Percentiles rank a stretch among this genome's conserved stretches.
Conservation (phyloP, 2,329 filamentous ascomycete species). For the Aspergillus quadrilineatus region DNA sequence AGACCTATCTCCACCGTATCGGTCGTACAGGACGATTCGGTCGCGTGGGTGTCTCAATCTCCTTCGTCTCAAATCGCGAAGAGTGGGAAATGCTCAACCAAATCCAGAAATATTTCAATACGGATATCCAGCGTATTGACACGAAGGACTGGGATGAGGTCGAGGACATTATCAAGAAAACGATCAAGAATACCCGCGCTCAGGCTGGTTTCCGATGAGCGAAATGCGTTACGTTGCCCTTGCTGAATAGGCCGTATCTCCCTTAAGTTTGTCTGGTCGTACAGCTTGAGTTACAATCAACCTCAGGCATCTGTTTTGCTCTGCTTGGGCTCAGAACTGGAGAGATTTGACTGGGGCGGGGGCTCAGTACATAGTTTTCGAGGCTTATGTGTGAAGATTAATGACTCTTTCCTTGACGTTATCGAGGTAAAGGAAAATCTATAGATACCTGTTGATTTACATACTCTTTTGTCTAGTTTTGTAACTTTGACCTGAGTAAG, state of each 20-base stretch:
- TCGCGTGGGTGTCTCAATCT: constrained; percentile 92
- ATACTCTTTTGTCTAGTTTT: neutral
- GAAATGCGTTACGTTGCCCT: neutral
- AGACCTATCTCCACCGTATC: constrained; percentile 97
- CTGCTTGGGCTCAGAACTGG: neutral
- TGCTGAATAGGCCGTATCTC: neutral
- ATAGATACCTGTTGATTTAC: constrained; percentile 34
- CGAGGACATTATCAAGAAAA: constrained; percentile 75
- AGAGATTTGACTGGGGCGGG: neutral
- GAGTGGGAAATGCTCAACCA: constrained; percentile 75
- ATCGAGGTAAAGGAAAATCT: constrained; percentile 21
- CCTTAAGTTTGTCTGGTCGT: neutral
- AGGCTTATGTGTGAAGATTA: constrained; percentile 30
- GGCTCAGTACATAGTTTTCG: constrained; percentile 10
- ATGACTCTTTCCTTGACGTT: constrained; percentile 26
- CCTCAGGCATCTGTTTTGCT: neutral
- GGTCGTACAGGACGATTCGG: constrained; percentile 96
- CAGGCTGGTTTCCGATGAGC: constrained; percentile 36
- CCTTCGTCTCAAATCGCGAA: constrained; percentile 82
- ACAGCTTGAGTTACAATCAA: neutral
- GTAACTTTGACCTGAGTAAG: neutral
- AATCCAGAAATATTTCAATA: constrained; percentile 79
- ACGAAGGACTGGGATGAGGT: constrained; percentile 89
- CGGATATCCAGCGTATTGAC: constrained; percentile 76
- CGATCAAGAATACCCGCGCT: constrained; percentile 63